Evolutionary conservation across 371 early-diverging fungal species (phyloP).

Genomic region (Conidiobolus incongruus): DNA sequence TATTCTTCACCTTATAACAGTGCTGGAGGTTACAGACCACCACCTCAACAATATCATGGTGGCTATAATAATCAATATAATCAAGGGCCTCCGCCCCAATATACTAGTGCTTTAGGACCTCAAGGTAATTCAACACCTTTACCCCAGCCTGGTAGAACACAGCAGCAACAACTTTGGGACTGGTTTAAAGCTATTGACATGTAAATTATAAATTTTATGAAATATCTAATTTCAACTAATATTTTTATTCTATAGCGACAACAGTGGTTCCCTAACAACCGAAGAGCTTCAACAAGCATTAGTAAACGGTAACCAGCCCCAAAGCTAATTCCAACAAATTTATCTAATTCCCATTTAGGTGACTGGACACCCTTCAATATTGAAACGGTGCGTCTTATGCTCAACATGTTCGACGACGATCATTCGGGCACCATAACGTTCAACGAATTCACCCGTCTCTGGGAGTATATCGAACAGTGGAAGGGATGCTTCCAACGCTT

Average conservation of each 20-base stretch:
- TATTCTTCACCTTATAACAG: too few relatives aligned
- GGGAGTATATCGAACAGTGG: constrained; percentile 52
- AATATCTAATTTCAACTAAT: too few relatives aligned
- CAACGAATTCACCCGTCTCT: constrained; percentile 57
- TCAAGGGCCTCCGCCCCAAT: too few relatives aligned
- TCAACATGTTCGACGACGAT: constrained; percentile 31
- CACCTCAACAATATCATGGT: too few relatives aligned
- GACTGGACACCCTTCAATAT: constrained; percentile 15
- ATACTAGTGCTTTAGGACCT: too few relatives aligned
- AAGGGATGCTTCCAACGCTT: constrained; percentile 54
- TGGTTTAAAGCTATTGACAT: constrained; percentile 9
- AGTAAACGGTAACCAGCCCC: constrained; percentile 17
- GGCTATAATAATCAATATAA: too few relatives aligned
- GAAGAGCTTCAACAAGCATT: constrained; percentile 29
- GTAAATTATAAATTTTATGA: too few relatives aligned
- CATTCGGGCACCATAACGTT: constrained; percentile 40
- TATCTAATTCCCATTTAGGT: constrained; percentile 4
- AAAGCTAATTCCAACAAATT: neutral
- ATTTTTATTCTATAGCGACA: constrained; percentile 8
- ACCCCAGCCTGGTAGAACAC: too few relatives aligned
- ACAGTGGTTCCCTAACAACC: constrained; percentile 12
- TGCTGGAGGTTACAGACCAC: too few relatives aligned
- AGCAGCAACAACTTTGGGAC: constrained; percentile 3
- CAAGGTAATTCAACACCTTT: too few relatives aligned
- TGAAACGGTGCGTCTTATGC: constrained; percentile 18